phyloP scores from a whole-genome alignment of 768 basidiomycete species.

The Russula emetica region DNA sequence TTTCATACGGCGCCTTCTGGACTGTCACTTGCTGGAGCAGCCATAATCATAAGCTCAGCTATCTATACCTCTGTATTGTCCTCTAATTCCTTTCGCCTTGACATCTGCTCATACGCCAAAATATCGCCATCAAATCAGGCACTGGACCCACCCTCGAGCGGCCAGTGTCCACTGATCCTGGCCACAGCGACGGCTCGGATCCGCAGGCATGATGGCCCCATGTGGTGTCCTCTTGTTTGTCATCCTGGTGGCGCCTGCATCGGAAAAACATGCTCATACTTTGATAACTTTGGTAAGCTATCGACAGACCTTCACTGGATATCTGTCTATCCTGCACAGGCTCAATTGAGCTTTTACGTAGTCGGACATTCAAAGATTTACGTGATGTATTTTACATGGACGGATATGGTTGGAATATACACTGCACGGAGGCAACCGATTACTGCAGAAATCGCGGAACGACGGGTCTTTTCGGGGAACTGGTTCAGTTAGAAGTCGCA shows the following conservation, averaged over 20 bases:
- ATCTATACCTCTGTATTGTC: slow-evolving; percentile 58
- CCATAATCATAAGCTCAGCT: slow-evolving; percentile 60
- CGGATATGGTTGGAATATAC: no score
- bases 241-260: no score
- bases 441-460: no score
- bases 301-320: background rate
- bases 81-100: background rate
- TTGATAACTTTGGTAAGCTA: no score
- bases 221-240: no score
- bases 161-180: no score
- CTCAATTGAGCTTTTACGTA: background rate
- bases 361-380: background rate
- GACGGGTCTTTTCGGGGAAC: no score
- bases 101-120: background rate
- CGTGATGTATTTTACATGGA: background rate
- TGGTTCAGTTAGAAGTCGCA: no score
- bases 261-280: no score
- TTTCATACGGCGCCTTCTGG: slow-evolving; percentile 57
- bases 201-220: background rate
- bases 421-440: no score
- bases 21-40: slow-evolving; percentile 59
- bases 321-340: background rate
- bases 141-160: background rate
- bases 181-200: no score
- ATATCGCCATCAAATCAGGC: slow-evolving; percentile 4